These are phyloP conservation scores for Nicotiana undulata DNA, from an alignment of 257 asterid species.

Conservation along the genomic window DNA sequence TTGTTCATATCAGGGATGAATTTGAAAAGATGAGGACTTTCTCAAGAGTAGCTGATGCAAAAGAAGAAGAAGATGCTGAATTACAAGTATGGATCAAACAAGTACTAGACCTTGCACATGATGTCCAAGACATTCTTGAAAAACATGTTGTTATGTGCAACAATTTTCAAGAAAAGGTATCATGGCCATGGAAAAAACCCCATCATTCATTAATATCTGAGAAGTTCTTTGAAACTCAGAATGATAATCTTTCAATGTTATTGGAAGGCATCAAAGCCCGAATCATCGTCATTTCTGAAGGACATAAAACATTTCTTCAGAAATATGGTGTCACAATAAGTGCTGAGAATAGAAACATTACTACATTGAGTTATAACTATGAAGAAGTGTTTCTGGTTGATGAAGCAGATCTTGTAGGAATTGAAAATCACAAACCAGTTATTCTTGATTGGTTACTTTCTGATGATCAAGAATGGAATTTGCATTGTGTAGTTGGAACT, in stretches of 20 bases:
- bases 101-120: slow-evolving; percentile 32
- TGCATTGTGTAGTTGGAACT: slow-evolving; percentile 23
- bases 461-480: slow-evolving; percentile 2
- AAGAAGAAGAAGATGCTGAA: slow-evolving; percentile 17
- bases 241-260: not conserved
- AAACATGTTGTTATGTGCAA: slow-evolving; percentile 6
- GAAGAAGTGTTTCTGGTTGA: slow-evolving; percentile 7
- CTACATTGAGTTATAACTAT: not conserved
- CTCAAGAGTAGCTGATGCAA: slow-evolving; percentile 24
- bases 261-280: slow-evolving; percentile 5
- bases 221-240: not conserved
- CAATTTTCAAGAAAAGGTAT: not conserved
- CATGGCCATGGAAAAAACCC: not conserved
- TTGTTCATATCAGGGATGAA: slow-evolving; percentile 18
- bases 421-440: slow-evolving; percentile 11
- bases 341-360: not conserved
- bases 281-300: not conserved
- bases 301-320: slow-evolving; percentile 1
- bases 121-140: slow-evolving; percentile 31
- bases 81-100: slow-evolving; percentile 30
- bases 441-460: slow-evolving; percentile 9
- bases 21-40: slow-evolving; percentile 25
- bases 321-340: not conserved
- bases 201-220: not conserved
- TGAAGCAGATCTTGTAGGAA: slow-evolving; percentile 21